Conservation (phyloP, 1,284 basidiomycete genomes). For the Cryptococcus sp. region DNA sequence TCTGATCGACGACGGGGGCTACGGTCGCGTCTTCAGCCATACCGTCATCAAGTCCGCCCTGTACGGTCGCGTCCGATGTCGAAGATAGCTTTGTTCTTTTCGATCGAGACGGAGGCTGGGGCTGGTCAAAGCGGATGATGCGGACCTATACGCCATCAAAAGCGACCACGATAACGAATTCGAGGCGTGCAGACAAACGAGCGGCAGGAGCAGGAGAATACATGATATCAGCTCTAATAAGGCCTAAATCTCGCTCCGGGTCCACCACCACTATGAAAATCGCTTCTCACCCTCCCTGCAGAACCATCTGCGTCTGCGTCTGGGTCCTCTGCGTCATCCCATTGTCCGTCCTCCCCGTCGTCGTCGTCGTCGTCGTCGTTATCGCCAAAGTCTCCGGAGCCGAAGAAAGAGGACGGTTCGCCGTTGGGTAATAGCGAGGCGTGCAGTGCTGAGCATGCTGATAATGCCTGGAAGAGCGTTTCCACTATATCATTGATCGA, state of each 20-base stretch:
- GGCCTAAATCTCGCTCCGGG: conserved; percentile 72
- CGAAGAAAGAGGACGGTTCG: conserved; percentile 48
- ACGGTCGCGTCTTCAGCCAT: not conserved
- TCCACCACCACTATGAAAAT: conserved; percentile 67
- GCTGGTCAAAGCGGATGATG: too few species aligned
- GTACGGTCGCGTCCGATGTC: not conserved
- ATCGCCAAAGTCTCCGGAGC: conserved; percentile 57
- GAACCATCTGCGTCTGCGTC: conserved; percentile 66
- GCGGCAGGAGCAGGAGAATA: not conserved
- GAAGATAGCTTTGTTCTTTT: conserved; percentile 4
- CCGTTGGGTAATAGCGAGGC: conserved; percentile 65
- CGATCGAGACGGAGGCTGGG: too few species aligned
- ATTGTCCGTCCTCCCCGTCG: conserved; percentile 26
- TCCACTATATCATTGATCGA: conserved; percentile 63
- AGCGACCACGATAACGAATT: too few species aligned
- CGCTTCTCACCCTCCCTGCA: conserved; percentile 89
- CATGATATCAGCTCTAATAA: conserved; percentile 62
- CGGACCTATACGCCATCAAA: too few species aligned
- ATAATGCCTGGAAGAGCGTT: conserved; percentile 82
- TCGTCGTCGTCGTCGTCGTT: conserved; percentile 45
- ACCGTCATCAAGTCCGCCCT: not conserved
- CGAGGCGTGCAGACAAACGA: too few species aligned
- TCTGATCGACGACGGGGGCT: conserved; percentile 21
- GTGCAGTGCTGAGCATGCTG: conserved; percentile 84
- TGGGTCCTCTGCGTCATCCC: conserved; percentile 52